Percentiles rank a stretch among this genome's conserved stretches.
Conservation (phyloP, 805 yeast species). For the Scheffersomyces spartinae region DNA sequence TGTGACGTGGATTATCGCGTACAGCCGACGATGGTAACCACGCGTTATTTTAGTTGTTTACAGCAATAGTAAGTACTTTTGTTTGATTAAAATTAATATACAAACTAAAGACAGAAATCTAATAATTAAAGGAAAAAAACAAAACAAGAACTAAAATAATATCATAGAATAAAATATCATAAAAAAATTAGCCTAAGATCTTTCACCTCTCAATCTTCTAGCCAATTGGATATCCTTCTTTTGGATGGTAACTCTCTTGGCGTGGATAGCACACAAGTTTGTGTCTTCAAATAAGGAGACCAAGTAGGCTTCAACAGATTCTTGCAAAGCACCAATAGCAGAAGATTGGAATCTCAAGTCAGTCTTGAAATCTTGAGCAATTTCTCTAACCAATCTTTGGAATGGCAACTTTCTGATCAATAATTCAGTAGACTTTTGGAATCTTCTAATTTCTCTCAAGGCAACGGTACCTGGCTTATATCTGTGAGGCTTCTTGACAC, state of each 20-base stretch:
- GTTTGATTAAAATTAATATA: no score
- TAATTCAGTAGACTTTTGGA: slow-evolving; percentile 91
- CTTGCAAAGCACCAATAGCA: slow-evolving; percentile 96
- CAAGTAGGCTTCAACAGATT: slow-evolving; percentile 96
- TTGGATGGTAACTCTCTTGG: slow-evolving; percentile 97
- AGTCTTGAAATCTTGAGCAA: slow-evolving; percentile 88
- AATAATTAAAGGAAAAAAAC: no score
- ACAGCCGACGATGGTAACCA: no score
- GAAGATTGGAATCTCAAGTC: slow-evolving; percentile 95
- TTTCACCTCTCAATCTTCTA: slow-evolving; percentile 95
- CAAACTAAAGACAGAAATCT: no score
- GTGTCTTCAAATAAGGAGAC: slow-evolving; percentile 96
- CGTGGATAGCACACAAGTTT: slow-evolving; percentile 96
- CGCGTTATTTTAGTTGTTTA: no score
- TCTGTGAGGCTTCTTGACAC: slow-evolving; percentile 93
- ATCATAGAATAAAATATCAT: no score
- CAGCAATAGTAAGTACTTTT: no score
- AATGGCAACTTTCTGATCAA: slow-evolving; percentile 94
- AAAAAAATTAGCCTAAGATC: slow-evolving; percentile 43
- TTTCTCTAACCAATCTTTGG: slow-evolving; percentile 94
- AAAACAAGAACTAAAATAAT: no score
- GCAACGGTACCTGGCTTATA: slow-evolving; percentile 97
- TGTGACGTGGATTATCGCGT: no score
- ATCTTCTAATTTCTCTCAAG: slow-evolving; percentile 92
- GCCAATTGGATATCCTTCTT: slow-evolving; percentile 98